Base-by-base conservation (phyloP, 2,329 filamentous ascomycete species). In the Calonectria pteridis region DNA sequence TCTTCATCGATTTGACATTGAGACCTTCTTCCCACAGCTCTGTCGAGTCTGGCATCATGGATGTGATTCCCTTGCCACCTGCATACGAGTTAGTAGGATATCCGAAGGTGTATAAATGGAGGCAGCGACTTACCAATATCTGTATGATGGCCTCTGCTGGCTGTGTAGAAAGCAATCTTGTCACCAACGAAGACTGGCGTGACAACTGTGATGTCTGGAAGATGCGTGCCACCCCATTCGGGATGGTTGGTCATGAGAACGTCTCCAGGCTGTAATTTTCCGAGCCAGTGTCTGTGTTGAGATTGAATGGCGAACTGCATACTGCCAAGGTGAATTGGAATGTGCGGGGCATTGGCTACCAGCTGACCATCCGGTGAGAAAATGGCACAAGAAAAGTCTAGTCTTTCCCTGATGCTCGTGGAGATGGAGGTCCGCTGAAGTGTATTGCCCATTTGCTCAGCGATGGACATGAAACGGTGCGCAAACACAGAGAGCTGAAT, bases 381-480 rank as follows among this genome's bases (percentile, higher is more conserved):
- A 23, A 87, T 80, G 13, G 85, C 85, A 35, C 85, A 87, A 0
- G 84, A 86, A 71, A 86, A 87, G 78, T 87, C 85, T 1, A 87
- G 79, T 5, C 85, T 82, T 69, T 87, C 85, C 67, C 84, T 86
- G 73, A 87, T 86, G 59, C 85, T 87, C 13, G 87, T 89, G 0
- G 87, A 89, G 13, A 91, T 88, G 0, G 87, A 87, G 0, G 89
- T 91, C 76, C 89, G 88, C 66, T 91, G 89, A 20, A 91, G 81
- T 0, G 89, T 90, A 6, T 87, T 87, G 40, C 89, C 89, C 89
- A 91, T 91, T 74, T 91, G 89, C 73, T 91, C 89, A 0, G 89
- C 89, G 26, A 91, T 90, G 4, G 88, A 87, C 89, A 91, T 91
- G 83, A 91, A 91, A 0, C 89, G 84, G 76, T 91, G 88, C 0